A percentile compares a stretch with the other conserved stretches of the same genome.
These are phyloP conservation scores for Malassezia restricta DNA, from an alignment of 1,284 basidiomycete species.

Conservation along the genomic window DNA sequence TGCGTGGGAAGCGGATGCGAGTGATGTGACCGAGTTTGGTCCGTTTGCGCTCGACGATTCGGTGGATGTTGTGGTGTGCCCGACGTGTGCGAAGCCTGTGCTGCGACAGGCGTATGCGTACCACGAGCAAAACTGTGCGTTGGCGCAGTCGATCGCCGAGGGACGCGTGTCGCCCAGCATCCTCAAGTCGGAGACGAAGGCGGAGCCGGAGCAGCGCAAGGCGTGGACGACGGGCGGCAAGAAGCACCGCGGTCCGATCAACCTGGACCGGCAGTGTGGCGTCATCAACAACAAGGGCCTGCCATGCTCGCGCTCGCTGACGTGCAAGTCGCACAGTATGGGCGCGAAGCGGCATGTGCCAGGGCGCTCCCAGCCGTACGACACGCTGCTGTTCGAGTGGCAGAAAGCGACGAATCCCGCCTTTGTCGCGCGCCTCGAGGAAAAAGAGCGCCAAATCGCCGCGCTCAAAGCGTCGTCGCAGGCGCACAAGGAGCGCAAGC, in stretches of 20 bases:
- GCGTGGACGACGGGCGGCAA: constrained; percentile 7
- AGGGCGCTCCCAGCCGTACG: constrained; percentile 73
- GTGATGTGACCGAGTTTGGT: constrained; percentile 40
- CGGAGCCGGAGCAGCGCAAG: not conserved
- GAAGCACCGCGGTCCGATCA: constrained; percentile 42
- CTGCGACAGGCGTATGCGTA: constrained; percentile 26
- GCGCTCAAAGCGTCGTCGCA: constrained; percentile 28
- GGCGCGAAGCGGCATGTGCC: constrained; percentile 84
- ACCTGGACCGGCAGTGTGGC: constrained; percentile 86
- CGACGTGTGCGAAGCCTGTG: constrained; percentile 28
- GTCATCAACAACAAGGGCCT: constrained; percentile 92
- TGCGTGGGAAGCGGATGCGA: constrained; percentile 34
- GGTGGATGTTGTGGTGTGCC: constrained; percentile 30
- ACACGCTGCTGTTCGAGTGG: constrained; percentile 70
- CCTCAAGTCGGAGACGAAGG: constrained; percentile 17
- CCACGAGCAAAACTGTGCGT: constrained; percentile 33
- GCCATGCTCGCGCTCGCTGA: constrained; percentile 88
- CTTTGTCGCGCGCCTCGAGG: constrained; percentile 73
- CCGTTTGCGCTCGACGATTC: constrained; percentile 33
- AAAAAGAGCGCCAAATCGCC: constrained; percentile 48
- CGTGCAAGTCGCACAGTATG: constrained; percentile 97
- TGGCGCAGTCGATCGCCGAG: constrained; percentile 26
- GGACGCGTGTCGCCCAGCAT: constrained; percentile 29
- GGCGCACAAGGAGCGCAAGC: constrained; percentile 33
- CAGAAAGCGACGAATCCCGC: constrained; percentile 82